Conservation (phyloP, 257 asterid genomes). For the Solanum phureja region DNA sequence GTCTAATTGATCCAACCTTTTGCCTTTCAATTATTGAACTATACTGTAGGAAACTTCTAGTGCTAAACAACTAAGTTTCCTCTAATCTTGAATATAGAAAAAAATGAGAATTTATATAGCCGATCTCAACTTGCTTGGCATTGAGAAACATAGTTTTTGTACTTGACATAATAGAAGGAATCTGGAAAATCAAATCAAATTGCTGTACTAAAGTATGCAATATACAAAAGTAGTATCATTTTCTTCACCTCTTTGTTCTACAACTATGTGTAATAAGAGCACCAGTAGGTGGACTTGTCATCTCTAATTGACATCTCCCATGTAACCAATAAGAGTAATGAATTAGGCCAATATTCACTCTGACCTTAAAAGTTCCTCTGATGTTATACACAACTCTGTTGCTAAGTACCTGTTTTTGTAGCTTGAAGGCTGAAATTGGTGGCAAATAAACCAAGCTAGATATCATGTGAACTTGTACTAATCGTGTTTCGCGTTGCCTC, state of each 20-base stretch:
- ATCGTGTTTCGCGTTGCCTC: constrained; percentile 26
- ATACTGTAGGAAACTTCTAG: background rate
- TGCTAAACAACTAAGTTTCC: background rate
- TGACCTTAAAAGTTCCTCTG: constrained; percentile 58
- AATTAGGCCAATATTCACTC: constrained; percentile 36
- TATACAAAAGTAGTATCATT: background rate
- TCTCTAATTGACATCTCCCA: constrained; percentile 58
- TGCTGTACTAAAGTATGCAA: background rate
- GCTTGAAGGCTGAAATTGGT: constrained; percentile 43
- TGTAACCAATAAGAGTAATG: constrained; percentile 71
- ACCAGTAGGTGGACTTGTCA: constrained; percentile 79
- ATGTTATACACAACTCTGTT: constrained; percentile 47
- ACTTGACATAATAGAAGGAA: background rate
- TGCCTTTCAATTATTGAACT: background rate
- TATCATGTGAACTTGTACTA: constrained; percentile 46
- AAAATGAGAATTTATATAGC: background rate
- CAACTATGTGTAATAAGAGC: constrained; percentile 46
- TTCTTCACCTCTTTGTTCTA: constrained; percentile 49
- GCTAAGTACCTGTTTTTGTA: constrained; percentile 52
- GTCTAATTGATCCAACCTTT: background rate
- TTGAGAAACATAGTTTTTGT: background rate
- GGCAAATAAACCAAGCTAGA: constrained; percentile 57
- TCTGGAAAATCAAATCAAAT: background rate
- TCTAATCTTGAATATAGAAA: background rate
- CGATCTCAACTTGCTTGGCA: background rate